Conservation (phyloP, 2,329 filamentous ascomycete genomes). For the Albifimbria verrucaria region DNA sequence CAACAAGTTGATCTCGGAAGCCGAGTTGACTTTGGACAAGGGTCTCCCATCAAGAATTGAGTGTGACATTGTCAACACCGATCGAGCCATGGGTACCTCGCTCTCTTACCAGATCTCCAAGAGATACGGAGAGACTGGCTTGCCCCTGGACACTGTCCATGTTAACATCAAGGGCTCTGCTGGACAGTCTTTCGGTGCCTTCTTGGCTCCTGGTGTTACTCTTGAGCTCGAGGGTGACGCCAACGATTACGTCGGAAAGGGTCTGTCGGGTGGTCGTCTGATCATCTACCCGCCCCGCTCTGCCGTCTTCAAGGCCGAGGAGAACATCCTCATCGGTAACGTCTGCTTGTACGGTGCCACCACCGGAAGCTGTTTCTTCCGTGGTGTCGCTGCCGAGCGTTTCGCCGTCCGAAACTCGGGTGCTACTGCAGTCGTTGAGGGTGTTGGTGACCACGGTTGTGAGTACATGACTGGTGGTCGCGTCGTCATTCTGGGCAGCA, state of each 20-base stretch:
- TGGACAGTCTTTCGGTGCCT: conserved; percentile 94
- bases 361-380: conserved; percentile 90
- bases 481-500: conserved; percentile 79
- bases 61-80: conserved; percentile 94
- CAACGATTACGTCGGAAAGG: conserved; percentile 97
- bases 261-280: conserved; percentile 85
- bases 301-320: conserved; percentile 91
- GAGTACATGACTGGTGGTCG: conserved; percentile 99
- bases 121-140: conserved; percentile 81
- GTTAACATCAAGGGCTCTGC: conserved; percentile 96
- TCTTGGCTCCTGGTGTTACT: conserved; percentile 88
- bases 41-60: conserved; percentile 90
- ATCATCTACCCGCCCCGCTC: conserved; percentile 91
- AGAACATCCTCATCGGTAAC: conserved; percentile 92
- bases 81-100: conserved; percentile 88
- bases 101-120: conserved; percentile 95
- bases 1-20: conserved; percentile 96
- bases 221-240: conserved; percentile 92
- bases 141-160: conserved; percentile 91
- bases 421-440: conserved; percentile 93
- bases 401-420: conserved; percentile 97
- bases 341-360: conserved; percentile 95
- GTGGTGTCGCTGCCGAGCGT: conserved; percentile 91
- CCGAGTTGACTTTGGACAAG: conserved; percentile 91
- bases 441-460: conserved; percentile 92